Percentiles rank a stretch among this genome's conserved stretches.
phyloP scores from a whole-genome alignment of 495 filamentous ascomycete species.

The Podospora anserina region DNA sequence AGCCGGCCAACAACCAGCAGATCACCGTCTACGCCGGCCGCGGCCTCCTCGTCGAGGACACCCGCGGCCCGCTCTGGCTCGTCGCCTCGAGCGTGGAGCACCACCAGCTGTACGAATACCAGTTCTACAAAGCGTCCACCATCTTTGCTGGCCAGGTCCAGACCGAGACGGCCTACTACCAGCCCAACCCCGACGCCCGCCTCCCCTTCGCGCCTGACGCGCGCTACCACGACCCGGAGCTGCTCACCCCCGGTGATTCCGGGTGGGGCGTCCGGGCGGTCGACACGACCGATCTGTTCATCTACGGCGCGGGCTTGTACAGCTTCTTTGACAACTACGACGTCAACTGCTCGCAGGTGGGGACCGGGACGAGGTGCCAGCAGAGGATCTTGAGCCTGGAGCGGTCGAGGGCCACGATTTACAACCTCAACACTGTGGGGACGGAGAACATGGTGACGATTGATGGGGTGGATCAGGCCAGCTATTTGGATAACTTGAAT shows the following conservation, averaged over 20 bases:
- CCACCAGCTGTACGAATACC: constrained; percentile 74
- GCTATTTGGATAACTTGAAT: constrained; percentile 50
- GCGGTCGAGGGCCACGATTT: constrained; percentile 39
- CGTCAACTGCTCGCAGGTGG: constrained; percentile 37
- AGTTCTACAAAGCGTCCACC: constrained; percentile 61
- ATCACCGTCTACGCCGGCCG: constrained; percentile 69
- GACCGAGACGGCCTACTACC: constrained; percentile 68
- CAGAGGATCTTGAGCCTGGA: constrained; percentile 58
- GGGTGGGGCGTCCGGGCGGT: constrained; percentile 55
- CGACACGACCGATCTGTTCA: constrained; percentile 50
- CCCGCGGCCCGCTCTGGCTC: constrained; percentile 57
- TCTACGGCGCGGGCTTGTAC: constrained; percentile 67
- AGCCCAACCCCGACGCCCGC: constrained; percentile 68
- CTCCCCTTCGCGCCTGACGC: constrained; percentile 59
- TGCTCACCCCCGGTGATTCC: constrained; percentile 45
- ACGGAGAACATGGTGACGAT: constrained; percentile 42
- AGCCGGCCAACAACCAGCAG: constrained; percentile 53
- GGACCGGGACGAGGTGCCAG: constrained; percentile 56
- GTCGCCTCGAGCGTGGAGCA: constrained; percentile 60
- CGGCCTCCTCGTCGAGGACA: constrained; percentile 60
- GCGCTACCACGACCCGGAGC: constrained; percentile 68
- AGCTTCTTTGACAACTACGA: constrained; percentile 57
- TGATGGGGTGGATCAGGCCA: constrained; percentile 50
- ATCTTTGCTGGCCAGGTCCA: constrained; percentile 72
- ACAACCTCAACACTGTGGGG: constrained; percentile 53